Conservation (phyloP, 345 rosid genomes). For the Populus simonii region DNA sequence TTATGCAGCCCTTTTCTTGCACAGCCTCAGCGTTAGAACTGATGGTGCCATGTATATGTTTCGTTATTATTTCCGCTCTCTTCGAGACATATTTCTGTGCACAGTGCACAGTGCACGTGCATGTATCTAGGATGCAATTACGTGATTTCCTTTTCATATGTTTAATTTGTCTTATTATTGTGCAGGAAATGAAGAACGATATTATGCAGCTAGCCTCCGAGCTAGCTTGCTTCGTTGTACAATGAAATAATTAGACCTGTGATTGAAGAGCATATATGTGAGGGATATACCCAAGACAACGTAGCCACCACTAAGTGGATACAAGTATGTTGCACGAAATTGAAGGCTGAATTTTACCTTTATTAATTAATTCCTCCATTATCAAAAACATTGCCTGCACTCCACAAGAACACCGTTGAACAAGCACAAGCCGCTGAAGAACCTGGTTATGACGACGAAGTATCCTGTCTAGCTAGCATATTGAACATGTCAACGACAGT, state of each 20-base stretch:
- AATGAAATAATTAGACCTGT: slow-evolving; percentile 74
- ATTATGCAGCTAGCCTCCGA: slow-evolving; percentile 33
- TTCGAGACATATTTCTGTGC: neutral
- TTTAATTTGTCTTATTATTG: neutral
- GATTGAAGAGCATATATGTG: slow-evolving; percentile 75
- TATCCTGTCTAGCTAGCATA: slow-evolving; percentile 9
- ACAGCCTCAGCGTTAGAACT: no score
- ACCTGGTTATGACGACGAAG: slow-evolving; percentile 22
- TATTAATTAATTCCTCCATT: slow-evolving; percentile 44
- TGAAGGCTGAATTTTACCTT: slow-evolving; percentile 87
- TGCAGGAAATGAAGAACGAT: slow-evolving; percentile 72
- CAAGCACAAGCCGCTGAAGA: slow-evolving; percentile 25
- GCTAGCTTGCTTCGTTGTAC: slow-evolving; percentile 41
- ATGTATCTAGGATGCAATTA: neutral
- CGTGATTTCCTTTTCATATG: neutral
- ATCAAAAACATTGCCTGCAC: slow-evolving; percentile 61
- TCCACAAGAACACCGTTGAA: slow-evolving; percentile 31
- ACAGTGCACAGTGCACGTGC: neutral
- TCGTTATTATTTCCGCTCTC: neutral
- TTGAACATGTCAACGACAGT: neutral
- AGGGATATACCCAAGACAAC: slow-evolving; percentile 83
- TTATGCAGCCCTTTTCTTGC: no score
- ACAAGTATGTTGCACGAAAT: slow-evolving; percentile 68
- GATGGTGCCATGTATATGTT: neutral
- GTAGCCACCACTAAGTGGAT: slow-evolving; percentile 95